A percentile compares a stretch with the other conserved stretches of the same genome.
Evolutionary conservation across 176 grass and related monocot species (phyloP).

Genomic region (Rhipidocladum racemiflorum): DNA sequence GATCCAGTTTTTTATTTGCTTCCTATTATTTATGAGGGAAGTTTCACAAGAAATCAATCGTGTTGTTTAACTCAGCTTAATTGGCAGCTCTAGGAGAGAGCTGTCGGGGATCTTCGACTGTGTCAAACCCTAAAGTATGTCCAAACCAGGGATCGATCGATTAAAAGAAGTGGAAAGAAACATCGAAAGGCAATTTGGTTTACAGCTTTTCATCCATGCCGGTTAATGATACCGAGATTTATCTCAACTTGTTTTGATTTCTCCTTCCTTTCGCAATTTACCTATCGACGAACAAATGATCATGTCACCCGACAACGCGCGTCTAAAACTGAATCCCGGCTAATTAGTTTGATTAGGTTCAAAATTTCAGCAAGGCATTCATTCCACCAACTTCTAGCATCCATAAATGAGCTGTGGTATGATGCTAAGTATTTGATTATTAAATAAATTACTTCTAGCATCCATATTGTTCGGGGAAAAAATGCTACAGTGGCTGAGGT

Average conservation of each 20-base stretch:
- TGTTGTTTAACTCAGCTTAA: constrained; percentile 51
- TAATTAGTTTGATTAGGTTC: not conserved
- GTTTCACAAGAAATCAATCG: constrained; percentile 33
- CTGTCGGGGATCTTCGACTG: constrained; percentile 37
- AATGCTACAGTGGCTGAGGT: no score
- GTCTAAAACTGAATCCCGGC: not conserved
- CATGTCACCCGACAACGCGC: not conserved
- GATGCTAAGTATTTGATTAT: constrained; percentile 17
- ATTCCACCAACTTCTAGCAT: constrained; percentile 8
- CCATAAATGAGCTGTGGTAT: not conserved
- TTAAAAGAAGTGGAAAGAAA: constrained; percentile 1
- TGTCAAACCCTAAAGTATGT: constrained; percentile 40
- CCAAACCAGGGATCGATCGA: constrained; percentile 20
- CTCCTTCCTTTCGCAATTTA: not conserved
- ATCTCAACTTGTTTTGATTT: not conserved
- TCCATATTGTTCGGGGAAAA: no score
- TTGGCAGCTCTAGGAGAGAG: constrained; percentile 44
- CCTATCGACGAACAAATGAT: not conserved
- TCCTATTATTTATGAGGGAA: constrained; percentile 18
- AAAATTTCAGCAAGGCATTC: not conserved
- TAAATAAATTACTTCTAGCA: not conserved
- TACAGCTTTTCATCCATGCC: constrained; percentile 1
- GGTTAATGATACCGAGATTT: not conserved
- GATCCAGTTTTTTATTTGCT: constrained; percentile 20
- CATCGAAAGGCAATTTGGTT: constrained; percentile 2